These are phyloP conservation scores for Botryotinia globosa DNA, from an alignment of 2,329 filamentous ascomycete species.

Conservation along the genomic window DNA sequence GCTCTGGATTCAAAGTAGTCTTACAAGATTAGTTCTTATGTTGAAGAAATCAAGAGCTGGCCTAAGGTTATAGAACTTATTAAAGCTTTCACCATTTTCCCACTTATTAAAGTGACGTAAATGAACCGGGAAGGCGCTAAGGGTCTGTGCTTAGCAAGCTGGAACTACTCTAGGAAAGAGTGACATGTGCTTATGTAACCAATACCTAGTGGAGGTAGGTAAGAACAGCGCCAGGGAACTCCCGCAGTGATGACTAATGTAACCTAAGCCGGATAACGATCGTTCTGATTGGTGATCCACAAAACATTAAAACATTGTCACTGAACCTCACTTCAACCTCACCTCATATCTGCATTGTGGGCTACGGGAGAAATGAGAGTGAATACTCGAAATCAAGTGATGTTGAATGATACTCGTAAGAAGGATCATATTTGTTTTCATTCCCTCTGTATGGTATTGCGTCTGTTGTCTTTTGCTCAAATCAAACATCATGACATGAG, in stretches of 20 bases:
- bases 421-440: neutral
- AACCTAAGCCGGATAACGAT: neutral
- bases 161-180: neutral
- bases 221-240: neutral
- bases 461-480: neutral
- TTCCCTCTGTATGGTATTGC: neutral
- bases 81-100: constrained; percentile 10
- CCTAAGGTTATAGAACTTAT: neutral
- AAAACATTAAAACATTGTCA: neutral
- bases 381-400: neutral
- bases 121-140: neutral
- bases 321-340: neutral
- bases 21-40: neutral
- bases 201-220: too few relatives aligned
- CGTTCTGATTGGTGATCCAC: neutral
- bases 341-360: neutral
- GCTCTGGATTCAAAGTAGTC: neutral
- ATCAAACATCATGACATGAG: neutral
- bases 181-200: neutral
- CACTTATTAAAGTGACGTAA: constrained; percentile 12
- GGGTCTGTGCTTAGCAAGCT: neutral
- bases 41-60: constrained; percentile 5
- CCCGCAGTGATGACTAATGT: constrained; percentile 3
- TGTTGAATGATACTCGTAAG: neutral
- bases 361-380: neutral